Conservation (phyloP, 1,139 yeast genomes). For the Pneumocystis murina region DNA sequence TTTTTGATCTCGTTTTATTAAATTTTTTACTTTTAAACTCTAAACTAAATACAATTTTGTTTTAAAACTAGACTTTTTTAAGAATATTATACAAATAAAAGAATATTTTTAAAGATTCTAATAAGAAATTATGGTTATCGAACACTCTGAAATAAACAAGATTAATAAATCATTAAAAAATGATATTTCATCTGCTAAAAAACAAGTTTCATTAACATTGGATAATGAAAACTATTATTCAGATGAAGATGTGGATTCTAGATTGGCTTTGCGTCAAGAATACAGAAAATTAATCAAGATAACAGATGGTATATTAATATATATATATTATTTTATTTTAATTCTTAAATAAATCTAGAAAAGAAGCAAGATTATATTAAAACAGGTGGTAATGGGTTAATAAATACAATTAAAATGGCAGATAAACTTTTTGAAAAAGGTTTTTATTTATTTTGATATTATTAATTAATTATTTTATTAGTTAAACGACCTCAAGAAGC, state of each 20-base stretch:
- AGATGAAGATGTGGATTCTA: not conserved
- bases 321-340: not conserved
- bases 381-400: not conserved
- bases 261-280: not conserved
- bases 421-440: not conserved
- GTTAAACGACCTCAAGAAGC: conserved; percentile 10
- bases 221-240: not conserved
- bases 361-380: not conserved
- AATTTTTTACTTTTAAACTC: too few species aligned
- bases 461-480: not conserved
- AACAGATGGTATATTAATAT: not conserved
- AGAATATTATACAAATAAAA: not conserved
- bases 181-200: not conserved
- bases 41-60: too few species aligned
- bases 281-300: not conserved
- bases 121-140: not conserved
- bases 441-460: not conserved
- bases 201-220: not conserved
- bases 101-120: not conserved
- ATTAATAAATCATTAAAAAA: not conserved
- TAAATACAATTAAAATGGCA: not conserved
- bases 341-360: not conserved
- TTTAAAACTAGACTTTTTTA: too few species aligned
- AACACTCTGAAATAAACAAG: not conserved
- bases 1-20: too few species aligned